Conservation (phyloP, 257 asterid genomes). For the Echium plantagineum region DNA sequence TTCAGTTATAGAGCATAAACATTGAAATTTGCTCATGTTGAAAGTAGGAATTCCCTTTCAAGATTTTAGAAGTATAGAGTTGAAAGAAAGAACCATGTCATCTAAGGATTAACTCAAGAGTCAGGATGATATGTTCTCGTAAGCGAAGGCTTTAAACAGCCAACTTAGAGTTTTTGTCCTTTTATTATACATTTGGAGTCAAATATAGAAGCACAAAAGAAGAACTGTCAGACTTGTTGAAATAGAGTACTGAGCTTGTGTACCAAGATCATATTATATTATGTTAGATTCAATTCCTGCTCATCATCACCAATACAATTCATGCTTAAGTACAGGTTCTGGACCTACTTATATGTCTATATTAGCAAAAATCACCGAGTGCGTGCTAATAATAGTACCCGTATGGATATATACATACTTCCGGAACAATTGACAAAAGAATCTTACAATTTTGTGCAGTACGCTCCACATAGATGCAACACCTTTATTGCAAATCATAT, state of each 20-base stretch:
- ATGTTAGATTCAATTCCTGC: not conserved
- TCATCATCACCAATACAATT: not conserved
- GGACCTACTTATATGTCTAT: not conserved
- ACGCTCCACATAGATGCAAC: not conserved
- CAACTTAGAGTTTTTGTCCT: not conserved
- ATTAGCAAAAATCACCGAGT: not conserved
- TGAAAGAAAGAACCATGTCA: not conserved
- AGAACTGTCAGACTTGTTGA: not conserved
- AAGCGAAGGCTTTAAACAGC: not conserved
- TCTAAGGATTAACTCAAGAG: not conserved
- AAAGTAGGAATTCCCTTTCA: not conserved
- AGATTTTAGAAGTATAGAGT: no score
- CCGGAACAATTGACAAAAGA: not conserved
- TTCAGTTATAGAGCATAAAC: slow-evolving; percentile 15
- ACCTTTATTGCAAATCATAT: not conserved
- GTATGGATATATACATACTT: no score
- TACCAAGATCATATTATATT: not conserved
- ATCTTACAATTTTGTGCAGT: not conserved
- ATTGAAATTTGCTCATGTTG: not conserved
- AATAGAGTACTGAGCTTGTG: not conserved
- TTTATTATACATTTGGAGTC: not conserved
- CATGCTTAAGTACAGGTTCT: not conserved
- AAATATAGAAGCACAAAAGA: not conserved
- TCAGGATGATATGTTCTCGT: not conserved
- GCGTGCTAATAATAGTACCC: no score